Conservation (phyloP, 768 basidiomycete genomes). For the Mycena leptocephala region DNA sequence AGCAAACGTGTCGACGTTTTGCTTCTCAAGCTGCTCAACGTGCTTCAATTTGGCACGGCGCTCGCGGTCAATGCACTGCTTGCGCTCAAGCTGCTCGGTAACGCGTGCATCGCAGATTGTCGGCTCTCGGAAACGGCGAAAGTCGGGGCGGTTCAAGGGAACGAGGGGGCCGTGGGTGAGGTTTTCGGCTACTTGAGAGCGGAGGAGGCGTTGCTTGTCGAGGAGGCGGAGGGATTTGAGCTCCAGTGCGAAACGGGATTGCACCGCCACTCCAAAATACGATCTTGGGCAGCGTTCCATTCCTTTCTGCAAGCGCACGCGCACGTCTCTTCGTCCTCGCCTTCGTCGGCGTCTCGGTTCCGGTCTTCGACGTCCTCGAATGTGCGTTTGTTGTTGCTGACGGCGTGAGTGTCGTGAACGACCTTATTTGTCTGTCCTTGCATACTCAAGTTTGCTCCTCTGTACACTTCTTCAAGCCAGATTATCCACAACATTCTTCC, state of each 20-base stretch:
- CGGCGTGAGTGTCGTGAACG: too few relatives aligned
- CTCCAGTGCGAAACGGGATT: too few relatives aligned
- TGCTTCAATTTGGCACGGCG: slow-evolving; percentile 97
- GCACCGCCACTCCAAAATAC: too few relatives aligned
- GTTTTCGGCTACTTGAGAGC: slow-evolving; percentile 89
- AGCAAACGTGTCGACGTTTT: slow-evolving; percentile 92
- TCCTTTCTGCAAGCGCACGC: too few relatives aligned
- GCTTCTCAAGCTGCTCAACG: slow-evolving; percentile 96
- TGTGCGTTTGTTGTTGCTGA: too few relatives aligned
- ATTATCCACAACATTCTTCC: not conserved
- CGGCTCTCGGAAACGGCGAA: slow-evolving; percentile 90
- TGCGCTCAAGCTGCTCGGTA: slow-evolving; percentile 92
- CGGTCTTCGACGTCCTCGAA: too few relatives aligned
- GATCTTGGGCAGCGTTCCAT: too few relatives aligned
- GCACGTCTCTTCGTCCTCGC: too few relatives aligned
- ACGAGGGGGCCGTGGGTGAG: slow-evolving; percentile 91
- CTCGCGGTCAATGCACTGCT: slow-evolving; percentile 94
- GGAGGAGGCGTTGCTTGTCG: slow-evolving; percentile 92
- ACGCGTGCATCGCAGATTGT: slow-evolving; percentile 90
- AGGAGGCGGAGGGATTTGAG: slow-evolving; percentile 91
- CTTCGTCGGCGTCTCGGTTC: too few relatives aligned
- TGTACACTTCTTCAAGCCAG: too few relatives aligned
- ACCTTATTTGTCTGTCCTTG: too few relatives aligned
- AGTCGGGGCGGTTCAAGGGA: slow-evolving; percentile 93
- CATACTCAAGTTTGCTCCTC: too few relatives aligned